These are phyloP conservation scores for Amniculicola lignicola DNA, from an alignment of 495 filamentous ascomycete species.

Conservation along the genomic window DNA sequence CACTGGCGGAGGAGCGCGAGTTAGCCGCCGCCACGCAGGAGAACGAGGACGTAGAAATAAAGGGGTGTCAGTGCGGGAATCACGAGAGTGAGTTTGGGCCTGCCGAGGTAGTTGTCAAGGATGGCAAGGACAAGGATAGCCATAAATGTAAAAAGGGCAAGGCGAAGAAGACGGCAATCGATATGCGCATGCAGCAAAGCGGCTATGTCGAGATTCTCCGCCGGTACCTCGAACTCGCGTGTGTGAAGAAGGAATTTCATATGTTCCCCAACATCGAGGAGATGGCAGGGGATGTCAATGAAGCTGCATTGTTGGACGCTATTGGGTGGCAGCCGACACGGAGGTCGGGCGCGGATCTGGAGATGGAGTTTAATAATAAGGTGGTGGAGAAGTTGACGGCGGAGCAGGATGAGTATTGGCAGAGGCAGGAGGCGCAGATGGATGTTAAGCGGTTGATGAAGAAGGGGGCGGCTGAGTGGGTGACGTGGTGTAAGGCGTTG, in stretches of 20 bases:
- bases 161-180: slow-evolving; percentile 2
- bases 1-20: background rate
- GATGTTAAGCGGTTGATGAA: slow-evolving; percentile 39
- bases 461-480: slow-evolving; percentile 44
- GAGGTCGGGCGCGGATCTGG: slow-evolving; percentile 38
- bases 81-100: slow-evolving; percentile 22
- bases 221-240: slow-evolving; percentile 21
- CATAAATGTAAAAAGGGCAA: background rate
- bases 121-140: background rate
- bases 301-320: slow-evolving; percentile 40
- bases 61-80: slow-evolving; percentile 25
- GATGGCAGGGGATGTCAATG: slow-evolving; percentile 19
- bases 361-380: slow-evolving; percentile 24
- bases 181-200: slow-evolving; percentile 16
- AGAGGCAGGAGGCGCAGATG: slow-evolving; percentile 41
- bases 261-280: slow-evolving; percentile 23
- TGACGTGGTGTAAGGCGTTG: slow-evolving; percentile 41
- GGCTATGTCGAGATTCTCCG: slow-evolving; percentile 13
- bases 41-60: background rate
- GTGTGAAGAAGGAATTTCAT: slow-evolving; percentile 17
- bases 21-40: background rate
- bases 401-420: slow-evolving; percentile 42
- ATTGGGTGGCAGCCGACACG: slow-evolving; percentile 44
- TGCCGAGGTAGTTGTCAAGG: background rate
- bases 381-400: slow-evolving; percentile 17